Base-by-base conservation (phyloP, 176 grass and related monocot genomes). In the Triticum dicoccoides region DNA sequence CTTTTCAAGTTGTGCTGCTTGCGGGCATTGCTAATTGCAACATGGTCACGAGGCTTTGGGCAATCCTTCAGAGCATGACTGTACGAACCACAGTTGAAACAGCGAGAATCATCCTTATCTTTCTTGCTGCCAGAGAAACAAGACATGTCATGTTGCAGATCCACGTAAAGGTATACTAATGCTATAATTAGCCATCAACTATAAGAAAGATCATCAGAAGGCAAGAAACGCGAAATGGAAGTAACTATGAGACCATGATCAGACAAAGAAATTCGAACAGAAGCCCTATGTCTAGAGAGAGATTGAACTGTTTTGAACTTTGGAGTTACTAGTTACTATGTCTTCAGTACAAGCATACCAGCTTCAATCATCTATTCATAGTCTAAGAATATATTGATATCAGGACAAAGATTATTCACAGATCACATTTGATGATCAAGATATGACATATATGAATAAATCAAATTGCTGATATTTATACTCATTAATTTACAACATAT, bases 21-120 rank as follows among this genome's bases (percentile, higher is more conserved):
- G 58, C 94, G 88, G 2, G 97, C 97, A 81, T 91, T 99, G 86
- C 78, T 90, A 64, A 99, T 96, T 85, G 97, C 90, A 61, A 84
- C 85, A 82, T 94, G 87, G 81, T 99, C 92, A 78, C 97, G 94
- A 82, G 94, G 97, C 61, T 92, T 94, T 67, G 92, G 79, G 88
- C 97, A 99, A 21, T 99, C 94, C 90, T 93, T 96, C 66, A 96
- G 65, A 15, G 92, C 80, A 88, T 99, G 97, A 81, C 92, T 91
- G 71, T 99, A 99, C 25, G 97, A 99, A 37, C 97, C 90, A 80
- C 97, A 99, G 81, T 96, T 99, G 90, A 99, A 99, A 89, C 97
- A 99, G 17, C 94, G 93, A 9, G 97, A 92, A 89, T 92, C 90
- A 34, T 94, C 92, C 77, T 91, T 93, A 45, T 90, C 83, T 8